A percentile compares a stretch with the other conserved stretches of the same genome.
Conservation (phyloP, 2,329 filamentous ascomycete genomes). For the Penicillium vulpinum region DNA sequence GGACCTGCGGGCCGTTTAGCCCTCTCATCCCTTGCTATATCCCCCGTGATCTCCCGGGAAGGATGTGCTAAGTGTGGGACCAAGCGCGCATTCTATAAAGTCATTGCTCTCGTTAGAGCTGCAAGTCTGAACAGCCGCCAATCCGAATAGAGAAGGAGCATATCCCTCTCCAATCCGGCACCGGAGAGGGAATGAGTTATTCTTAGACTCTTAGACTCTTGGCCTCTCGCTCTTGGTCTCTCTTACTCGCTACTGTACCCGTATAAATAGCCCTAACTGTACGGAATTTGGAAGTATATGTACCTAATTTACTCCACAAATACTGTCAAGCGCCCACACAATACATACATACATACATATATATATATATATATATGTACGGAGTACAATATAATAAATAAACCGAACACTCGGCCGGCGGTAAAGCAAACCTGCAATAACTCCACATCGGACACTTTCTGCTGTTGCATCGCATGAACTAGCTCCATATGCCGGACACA, state of each 20-base stretch:
- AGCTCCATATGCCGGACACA: neutral
- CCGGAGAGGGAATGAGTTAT: neutral
- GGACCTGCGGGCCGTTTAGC: neutral
- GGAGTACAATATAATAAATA: neutral
- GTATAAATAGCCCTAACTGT: neutral
- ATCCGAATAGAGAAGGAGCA: neutral
- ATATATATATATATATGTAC: neutral
- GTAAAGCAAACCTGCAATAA: neutral
- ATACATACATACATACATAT: neutral
- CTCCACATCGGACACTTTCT: neutral
- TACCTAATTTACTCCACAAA: neutral
- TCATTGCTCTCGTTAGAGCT: neutral
- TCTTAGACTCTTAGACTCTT: neutral
- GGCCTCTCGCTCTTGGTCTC: neutral
- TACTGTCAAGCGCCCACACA: neutral
- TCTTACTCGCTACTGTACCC: neutral
- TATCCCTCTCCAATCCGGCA: neutral
- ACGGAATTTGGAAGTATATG: neutral
- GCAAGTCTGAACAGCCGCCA: neutral
- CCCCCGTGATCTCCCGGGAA: neutral
- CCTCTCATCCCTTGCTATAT: neutral
- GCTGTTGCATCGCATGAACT: neutral
- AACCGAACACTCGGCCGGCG: neutral
- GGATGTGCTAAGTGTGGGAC: too few species aligned
- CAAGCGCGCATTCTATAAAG: neutral